Conservation (phyloP, 2,329 filamentous ascomycete genomes). For the Calonectria henricotiae region DNA sequence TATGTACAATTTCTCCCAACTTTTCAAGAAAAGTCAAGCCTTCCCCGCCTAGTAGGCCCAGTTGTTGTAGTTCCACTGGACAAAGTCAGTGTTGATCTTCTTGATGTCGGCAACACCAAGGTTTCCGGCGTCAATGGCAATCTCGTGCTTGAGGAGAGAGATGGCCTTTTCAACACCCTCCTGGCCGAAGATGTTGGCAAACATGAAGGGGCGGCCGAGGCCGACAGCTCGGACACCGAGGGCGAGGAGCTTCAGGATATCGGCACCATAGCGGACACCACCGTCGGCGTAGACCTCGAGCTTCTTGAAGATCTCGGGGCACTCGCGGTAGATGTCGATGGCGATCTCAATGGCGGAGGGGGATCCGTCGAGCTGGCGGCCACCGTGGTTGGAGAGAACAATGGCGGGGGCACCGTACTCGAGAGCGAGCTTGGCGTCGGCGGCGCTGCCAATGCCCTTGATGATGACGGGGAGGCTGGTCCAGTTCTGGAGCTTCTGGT, state of each 20-base stretch:
- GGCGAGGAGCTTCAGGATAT: slow-evolving; percentile 63
- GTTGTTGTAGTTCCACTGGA: slow-evolving; percentile 51
- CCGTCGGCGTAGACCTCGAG: slow-evolving; percentile 62
- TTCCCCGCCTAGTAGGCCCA: slow-evolving; percentile 46
- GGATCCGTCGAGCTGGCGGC: slow-evolving; percentile 61
- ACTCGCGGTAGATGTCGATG: slow-evolving; percentile 59
- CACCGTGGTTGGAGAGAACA: slow-evolving; percentile 63
- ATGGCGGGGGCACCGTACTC: slow-evolving; percentile 56
- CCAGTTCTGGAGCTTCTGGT: slow-evolving; percentile 57
- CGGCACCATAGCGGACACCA: slow-evolving; percentile 63
- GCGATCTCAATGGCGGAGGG: slow-evolving; percentile 60
- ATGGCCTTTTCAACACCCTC: slow-evolving; percentile 65
- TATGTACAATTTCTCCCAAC: slow-evolving; percentile 42
- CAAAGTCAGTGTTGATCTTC: slow-evolving; percentile 54
- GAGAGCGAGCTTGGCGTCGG: slow-evolving; percentile 58
- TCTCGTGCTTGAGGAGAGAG: slow-evolving; percentile 67
- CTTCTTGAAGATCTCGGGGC: slow-evolving; percentile 59
- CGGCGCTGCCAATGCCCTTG: slow-evolving; percentile 60
- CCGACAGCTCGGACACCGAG: slow-evolving; percentile 64
- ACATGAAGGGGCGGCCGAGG: slow-evolving; percentile 69
- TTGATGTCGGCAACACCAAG: slow-evolving; percentile 61
- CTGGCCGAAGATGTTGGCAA: slow-evolving; percentile 67
- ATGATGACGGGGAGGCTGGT: slow-evolving; percentile 60
- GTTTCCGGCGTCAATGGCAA: slow-evolving; percentile 64
- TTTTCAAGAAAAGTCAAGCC: neutral